Conservation (phyloP, 768 basidiomycete species). For the Cystobasidiopsis lactophilus region DNA sequence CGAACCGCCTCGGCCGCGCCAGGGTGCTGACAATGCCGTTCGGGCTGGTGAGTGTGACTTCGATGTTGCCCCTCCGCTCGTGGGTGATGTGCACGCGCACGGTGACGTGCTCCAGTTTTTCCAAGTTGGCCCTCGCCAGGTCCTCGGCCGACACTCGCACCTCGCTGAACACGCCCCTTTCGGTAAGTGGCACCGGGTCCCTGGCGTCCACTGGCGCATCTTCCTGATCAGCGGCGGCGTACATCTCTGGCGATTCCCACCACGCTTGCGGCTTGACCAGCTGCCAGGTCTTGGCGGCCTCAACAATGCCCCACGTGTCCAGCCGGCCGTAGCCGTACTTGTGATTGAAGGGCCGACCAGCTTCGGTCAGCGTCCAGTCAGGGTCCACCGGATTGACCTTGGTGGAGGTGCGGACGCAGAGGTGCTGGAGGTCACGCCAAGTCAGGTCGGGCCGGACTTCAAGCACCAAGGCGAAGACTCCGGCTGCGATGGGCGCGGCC, state of each 20-base stretch:
- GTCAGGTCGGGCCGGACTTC: constrained; percentile 75
- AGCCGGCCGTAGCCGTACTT: constrained; percentile 89
- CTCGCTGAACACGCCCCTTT: constrained; percentile 35
- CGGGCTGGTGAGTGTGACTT: constrained; percentile 70
- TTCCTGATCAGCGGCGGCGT: constrained; percentile 27
- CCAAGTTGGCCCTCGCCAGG: constrained; percentile 54
- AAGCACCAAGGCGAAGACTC: constrained; percentile 74
- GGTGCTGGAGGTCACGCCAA: constrained; percentile 89
- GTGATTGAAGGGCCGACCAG: constrained; percentile 51
- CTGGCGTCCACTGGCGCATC: too few relatives aligned
- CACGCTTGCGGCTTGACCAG: constrained; percentile 86
- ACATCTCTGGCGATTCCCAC: constrained; percentile 28
- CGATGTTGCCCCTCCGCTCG: constrained; percentile 63
- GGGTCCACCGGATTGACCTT: constrained; percentile 70
- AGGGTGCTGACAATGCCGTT: constrained; percentile 65
- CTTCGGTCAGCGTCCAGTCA: constrained; percentile 70
- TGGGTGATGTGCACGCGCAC: constrained; percentile 87
- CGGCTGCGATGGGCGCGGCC: constrained; percentile 87
- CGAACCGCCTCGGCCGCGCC: constrained; percentile 45
- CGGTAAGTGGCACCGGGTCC: constrained; percentile 39
- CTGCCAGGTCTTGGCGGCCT: constrained; percentile 56
- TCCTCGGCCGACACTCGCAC: constrained; percentile 45
- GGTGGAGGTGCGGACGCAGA: constrained; percentile 53
- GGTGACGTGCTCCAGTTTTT: constrained; percentile 74
- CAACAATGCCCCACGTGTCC: constrained; percentile 61